A percentile compares a stretch with the other conserved stretches of the same genome.
Conservation (phyloP, 805 yeast species). For the Starmera quercuum region DNA sequence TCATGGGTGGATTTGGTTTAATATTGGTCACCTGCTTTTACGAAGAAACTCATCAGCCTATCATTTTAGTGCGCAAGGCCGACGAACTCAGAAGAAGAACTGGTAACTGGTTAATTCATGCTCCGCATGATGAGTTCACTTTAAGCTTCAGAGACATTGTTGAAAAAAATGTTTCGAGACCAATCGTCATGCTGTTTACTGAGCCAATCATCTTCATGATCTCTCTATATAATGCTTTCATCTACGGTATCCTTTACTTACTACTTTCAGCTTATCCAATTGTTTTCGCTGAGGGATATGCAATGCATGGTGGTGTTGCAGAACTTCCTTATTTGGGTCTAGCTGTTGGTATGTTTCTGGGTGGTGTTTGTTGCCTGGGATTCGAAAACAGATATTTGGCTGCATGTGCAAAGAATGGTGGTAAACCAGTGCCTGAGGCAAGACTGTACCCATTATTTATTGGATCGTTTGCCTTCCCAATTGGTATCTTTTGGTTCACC, state of each 20-base stretch:
- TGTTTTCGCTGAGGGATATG: conserved; percentile 57
- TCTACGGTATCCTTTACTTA: conserved; percentile 73
- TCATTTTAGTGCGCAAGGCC: conserved; percentile 58
- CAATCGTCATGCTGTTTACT: conserved; percentile 52
- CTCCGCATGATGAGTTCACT: conserved; percentile 63
- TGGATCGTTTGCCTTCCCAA: conserved; percentile 65
- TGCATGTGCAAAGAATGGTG: conserved; percentile 43
- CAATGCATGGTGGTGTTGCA: conserved; percentile 53
- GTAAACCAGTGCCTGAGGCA: conserved; percentile 67
- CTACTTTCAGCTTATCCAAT: conserved; percentile 71
- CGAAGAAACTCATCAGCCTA: conserved; percentile 69
- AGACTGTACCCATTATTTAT: conserved; percentile 70
- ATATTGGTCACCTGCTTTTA: conserved; percentile 35
- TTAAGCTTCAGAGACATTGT: conserved; percentile 51
- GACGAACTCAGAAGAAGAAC: conserved; percentile 53
- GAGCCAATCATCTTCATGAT: conserved; percentile 71
- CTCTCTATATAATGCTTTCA: conserved; percentile 66
- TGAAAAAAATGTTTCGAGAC: conserved; percentile 59
- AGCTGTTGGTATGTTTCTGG: conserved; percentile 58
- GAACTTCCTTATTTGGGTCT: conserved; percentile 78
- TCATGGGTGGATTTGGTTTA: conserved; percentile 40
- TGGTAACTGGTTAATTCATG: conserved; percentile 77
- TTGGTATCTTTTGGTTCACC: conserved; percentile 78
- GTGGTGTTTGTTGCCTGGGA: conserved; percentile 44
- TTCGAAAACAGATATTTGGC: conserved; percentile 45